Percentiles rank a stretch among this genome's conserved stretches.
These are phyloP conservation scores for Calonectria pauciramosa DNA, from an alignment of 2,329 filamentous ascomycete species.

Conservation along the genomic window DNA sequence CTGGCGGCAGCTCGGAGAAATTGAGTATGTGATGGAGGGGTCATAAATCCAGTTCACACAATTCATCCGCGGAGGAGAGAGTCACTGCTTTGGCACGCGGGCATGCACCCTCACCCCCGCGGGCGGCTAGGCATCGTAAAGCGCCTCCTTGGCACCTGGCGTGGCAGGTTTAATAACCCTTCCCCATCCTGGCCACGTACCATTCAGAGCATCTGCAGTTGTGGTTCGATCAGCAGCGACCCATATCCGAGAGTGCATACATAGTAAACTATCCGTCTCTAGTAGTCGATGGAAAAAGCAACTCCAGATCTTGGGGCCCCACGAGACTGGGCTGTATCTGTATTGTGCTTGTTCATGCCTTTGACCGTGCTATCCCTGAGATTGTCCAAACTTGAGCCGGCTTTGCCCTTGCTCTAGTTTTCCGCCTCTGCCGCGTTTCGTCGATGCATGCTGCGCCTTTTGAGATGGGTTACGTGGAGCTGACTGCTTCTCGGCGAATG, in stretches of 20 bases:
- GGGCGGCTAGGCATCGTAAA: not conserved
- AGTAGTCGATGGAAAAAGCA: constrained; percentile 3
- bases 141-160: not conserved
- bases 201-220: constrained; percentile 7
- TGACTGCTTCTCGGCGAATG: constrained; percentile 57
- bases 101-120: not conserved
- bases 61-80: not conserved
- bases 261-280: not conserved
- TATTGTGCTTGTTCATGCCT: constrained; percentile 5
- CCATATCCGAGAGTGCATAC: constrained; percentile 11
- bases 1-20: constrained; percentile 11
- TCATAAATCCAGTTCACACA: not conserved
- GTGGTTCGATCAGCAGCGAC: constrained; percentile 17
- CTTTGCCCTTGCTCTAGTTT: constrained; percentile 71
- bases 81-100: not conserved
- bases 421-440: constrained; percentile 56
- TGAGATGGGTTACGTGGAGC: constrained; percentile 48
- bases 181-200: constrained; percentile 15
- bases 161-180: constrained; percentile 15
- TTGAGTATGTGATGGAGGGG: not conserved
- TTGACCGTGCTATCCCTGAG: constrained; percentile 9
- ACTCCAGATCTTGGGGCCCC: constrained; percentile 15
- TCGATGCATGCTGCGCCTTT: constrained; percentile 52
- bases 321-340: constrained; percentile 8
- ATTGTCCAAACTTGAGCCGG: constrained; percentile 71